Base-by-base conservation (phyloP, 352 stramenopile species). In the Globisporangium rhizosaccharum region DNA sequence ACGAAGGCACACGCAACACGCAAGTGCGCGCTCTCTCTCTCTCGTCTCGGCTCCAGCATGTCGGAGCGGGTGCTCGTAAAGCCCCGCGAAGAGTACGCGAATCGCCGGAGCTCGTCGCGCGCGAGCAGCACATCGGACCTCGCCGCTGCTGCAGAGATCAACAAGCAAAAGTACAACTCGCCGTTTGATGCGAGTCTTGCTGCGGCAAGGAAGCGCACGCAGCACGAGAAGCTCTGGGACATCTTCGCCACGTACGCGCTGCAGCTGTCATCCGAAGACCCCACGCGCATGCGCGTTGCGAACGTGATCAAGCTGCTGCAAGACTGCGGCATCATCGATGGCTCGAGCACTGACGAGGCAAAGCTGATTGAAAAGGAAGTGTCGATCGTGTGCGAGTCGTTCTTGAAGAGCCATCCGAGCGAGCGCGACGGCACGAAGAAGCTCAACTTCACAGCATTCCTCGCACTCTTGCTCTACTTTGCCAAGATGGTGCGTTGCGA, bases 261-360 rank as follows among this genome's bases (percentile, higher is more conserved):
- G 51, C 79, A 85, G 55, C 78, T 88, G 17, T 90, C 79, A n/a
- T 84, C 65, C 14, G 83, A 93, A 51, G 81, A 93, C 62, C 83
- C 83, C 23, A 89, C 81, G 23, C 69, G 74, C 33, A 87, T 93
- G 61, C 77, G 81, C 56, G 67, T 86, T 20, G 65, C 65, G 53
- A 89, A 76, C 46, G 74, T 91, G 25, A 75, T 89, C 49, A 85
- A 84, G 53, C 69, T 93, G 20, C 73, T 93, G 49, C 83, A 93
- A 51, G 81, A 91, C 57, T 91, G 83, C 57, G 75, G 72, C 3
- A 73, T 90, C 49, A 87, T 90, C 61, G 79, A 90, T 39, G 55
- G 65, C 18, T 63, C 73, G 25, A 65, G 72, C 47, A 82, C 68
- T 0, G 75, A 79, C 23, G 71, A 84, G 44, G 73, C 79, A 36